Conservation (phyloP, 1,284 basidiomycete genomes). For the Heterobasidion occidentale region DNA sequence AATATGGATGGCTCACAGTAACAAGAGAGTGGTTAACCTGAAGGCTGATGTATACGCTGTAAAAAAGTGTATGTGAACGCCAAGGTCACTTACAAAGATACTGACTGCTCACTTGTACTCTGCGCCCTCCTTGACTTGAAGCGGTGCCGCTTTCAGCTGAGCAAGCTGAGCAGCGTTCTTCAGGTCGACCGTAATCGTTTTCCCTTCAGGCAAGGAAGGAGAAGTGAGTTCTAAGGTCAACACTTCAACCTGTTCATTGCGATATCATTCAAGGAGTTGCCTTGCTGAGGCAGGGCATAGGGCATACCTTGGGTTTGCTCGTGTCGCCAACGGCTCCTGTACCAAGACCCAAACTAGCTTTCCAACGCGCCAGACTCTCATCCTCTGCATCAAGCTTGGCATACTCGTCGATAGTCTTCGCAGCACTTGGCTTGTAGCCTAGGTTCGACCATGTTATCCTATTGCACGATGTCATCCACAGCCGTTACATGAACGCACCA, state of each 20-base stretch:
- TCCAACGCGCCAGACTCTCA: slow-evolving; percentile 84
- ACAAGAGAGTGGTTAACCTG: slow-evolving; percentile 81
- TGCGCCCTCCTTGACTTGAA: slow-evolving; percentile 78
- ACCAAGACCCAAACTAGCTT: slow-evolving; percentile 81
- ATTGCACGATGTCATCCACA: not conserved
- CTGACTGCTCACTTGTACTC: slow-evolving; percentile 58
- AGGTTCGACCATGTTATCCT: not conserved
- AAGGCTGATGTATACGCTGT: slow-evolving; percentile 72
- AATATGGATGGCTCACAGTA: slow-evolving; percentile 41
- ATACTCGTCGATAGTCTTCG: slow-evolving; percentile 65
- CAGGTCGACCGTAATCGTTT: slow-evolving; percentile 52
- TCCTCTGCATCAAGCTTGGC: slow-evolving; percentile 77
- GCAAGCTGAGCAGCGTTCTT: slow-evolving; percentile 36
- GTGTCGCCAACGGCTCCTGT: slow-evolving; percentile 31
- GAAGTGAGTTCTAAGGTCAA: slow-evolving; percentile 66
- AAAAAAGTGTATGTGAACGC: slow-evolving; percentile 6
- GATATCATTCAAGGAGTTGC: not conserved
- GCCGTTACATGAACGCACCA: slow-evolving; percentile 30
- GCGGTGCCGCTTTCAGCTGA: slow-evolving; percentile 59
- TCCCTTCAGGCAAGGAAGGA: slow-evolving; percentile 55
- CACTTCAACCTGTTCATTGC: slow-evolving; percentile 50
- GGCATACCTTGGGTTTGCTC: slow-evolving; percentile 54
- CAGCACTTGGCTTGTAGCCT: slow-evolving; percentile 70
- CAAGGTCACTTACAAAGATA: slow-evolving; percentile 1
- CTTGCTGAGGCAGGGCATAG: not conserved